phyloP scores from a whole-genome alignment of 495 filamentous ascomycete species.

The Hypoxylon crocopeplum region DNA sequence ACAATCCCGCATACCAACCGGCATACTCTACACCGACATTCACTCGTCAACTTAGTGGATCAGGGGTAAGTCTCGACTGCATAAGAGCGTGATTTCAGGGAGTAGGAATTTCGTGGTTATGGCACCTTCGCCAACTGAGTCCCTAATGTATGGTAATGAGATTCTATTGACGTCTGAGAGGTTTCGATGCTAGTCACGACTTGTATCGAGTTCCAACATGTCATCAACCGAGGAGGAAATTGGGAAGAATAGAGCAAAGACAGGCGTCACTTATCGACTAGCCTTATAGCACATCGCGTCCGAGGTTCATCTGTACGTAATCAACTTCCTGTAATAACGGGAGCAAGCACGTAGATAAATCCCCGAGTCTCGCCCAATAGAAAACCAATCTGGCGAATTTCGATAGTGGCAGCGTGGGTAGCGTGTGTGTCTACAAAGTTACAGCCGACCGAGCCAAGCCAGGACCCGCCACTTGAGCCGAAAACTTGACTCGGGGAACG shows the following conservation, averaged over 20 bases:
- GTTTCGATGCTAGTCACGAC: no score
- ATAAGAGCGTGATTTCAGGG: no score
- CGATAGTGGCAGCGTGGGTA: constrained; percentile 15
- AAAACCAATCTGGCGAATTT: constrained; percentile 1
- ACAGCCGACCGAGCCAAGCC: constrained; percentile 29
- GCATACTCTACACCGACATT: neutral
- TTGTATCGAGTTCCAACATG: constrained; percentile 3
- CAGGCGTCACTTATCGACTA: constrained; percentile 13
- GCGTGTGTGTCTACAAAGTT: constrained; percentile 13
- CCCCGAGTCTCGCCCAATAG: constrained; percentile 27
- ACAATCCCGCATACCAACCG: neutral
- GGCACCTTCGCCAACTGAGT: no score
- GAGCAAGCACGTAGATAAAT: constrained; percentile 36
- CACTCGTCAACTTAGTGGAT: neutral
- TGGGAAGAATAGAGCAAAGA: no score
- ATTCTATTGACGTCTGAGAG: no score
- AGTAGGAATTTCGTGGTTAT: no score
- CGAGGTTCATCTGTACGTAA: constrained; percentile 22
- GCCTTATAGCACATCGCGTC: neutral
- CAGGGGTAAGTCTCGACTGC: no score
- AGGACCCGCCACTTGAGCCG: constrained; percentile 31
- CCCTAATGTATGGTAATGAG: no score
- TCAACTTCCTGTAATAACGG: constrained; percentile 10
- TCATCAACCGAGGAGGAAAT: no score
- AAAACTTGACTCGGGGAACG: constrained; percentile 38